Evolutionary conservation across 1,284 basidiomycete species (phyloP), one percentile per base, ranked within the genome.

Genomic region (Thecaphora frezii): DNA sequence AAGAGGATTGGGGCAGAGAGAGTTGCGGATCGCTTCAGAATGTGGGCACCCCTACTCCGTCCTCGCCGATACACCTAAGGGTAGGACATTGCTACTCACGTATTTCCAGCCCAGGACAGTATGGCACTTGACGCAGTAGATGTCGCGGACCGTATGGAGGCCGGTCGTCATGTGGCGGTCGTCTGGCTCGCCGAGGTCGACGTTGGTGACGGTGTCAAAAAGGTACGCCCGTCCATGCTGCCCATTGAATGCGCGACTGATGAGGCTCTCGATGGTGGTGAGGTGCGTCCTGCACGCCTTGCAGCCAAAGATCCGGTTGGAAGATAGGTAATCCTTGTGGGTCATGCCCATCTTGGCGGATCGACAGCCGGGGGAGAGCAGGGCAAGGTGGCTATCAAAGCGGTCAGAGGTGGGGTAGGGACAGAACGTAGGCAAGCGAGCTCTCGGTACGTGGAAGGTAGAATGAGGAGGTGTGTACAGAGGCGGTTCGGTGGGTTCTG

Each of bases 91-190:
- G 3, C 1, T 3, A 85, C 89, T 80, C 78, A 93, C 93, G 80
- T 98, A 98, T 89, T 96, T 96, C 94, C 94, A 97, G 49, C 94
- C 94, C 26, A 97, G 84, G 14, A 84, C 86, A 30, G 85, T 85
- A 53, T 86, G 84, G 80, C 94, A 97, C 78, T 93, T 94, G 81
- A 84, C 81, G 81, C 96, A 98, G 80, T 85, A 89, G 65, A 97
- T 90, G 78, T 98, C 94, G 53, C 94, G 87, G 30, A 98, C 94
- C 23, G 89, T 92, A 81, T 98, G 94, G 72, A 90, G 86, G 14
- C 94, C 94, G 13, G 94, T 98, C 22, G 92, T 93, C 94, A 98
- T 97, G 54, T 88, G 86, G 51, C 94, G 85, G 78, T 97, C 93
- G 75, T 86, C 89, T 24, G 91, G 86, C 69, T 91, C 88, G 51